Percentiles rank a stretch among this genome's conserved stretches.
phyloP scores from a whole-genome alignment of 352 stramenopile species.

The Globisporangium heterothallicum region DNA sequence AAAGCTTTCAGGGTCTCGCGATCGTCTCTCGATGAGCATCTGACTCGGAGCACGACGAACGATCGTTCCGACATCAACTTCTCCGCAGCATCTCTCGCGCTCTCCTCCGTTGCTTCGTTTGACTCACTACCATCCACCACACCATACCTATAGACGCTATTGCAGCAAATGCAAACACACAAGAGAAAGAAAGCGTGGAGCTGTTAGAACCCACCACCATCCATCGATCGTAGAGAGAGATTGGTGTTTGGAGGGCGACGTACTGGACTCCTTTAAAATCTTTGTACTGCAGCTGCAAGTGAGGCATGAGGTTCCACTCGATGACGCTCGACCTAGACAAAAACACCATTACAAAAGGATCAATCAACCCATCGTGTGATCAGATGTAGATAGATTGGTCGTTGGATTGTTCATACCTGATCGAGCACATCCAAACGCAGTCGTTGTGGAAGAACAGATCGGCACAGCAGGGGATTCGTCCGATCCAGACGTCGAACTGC shows the following conservation, averaged over 20 bases:
- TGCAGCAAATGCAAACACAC: not conserved
- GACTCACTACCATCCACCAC: not conserved
- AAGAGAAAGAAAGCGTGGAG: not conserved
- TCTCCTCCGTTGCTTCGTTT: conserved; percentile 1
- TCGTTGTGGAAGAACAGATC: conserved; percentile 31
- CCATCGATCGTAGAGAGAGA: too few relatives aligned
- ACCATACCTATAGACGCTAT: conserved; percentile 8
- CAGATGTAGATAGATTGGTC: not conserved
- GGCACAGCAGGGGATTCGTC: conserved; percentile 28
- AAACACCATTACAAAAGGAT: not conserved
- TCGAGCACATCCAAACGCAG: conserved; percentile 30
- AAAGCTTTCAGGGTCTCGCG: conserved; percentile 7
- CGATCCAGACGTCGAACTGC: conserved; percentile 36
- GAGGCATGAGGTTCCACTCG: conserved; percentile 9
- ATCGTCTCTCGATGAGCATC: conserved; percentile 2
- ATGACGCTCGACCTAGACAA: conserved; percentile 3
- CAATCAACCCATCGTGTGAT: not conserved
- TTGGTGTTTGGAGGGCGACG: too few relatives aligned
- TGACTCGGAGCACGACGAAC: conserved; percentile 6
- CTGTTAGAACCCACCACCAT: not conserved
- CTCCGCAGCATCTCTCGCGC: conserved; percentile 1
- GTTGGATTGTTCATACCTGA: too few relatives aligned
- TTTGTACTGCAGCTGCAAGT: conserved; percentile 7
- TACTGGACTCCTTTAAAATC: conserved; percentile 9
- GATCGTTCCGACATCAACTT: conserved; percentile 4